Percentiles rank a stretch among this genome's conserved stretches.
These are phyloP conservation scores for Daldinia caldariorum DNA, from an alignment of 495 filamentous ascomycete genomes.

Conservation along the genomic window DNA sequence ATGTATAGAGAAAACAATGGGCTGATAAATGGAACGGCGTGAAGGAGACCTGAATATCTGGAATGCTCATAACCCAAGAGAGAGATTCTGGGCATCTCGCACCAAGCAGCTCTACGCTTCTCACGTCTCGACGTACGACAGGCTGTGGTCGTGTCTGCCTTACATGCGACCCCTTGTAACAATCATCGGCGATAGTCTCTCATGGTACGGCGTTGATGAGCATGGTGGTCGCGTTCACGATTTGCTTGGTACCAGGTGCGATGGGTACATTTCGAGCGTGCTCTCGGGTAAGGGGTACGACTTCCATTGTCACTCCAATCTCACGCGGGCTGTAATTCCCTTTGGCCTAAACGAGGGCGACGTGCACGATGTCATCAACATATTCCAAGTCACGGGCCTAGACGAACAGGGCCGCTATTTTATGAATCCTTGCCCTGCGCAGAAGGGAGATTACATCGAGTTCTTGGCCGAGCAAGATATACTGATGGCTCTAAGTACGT, in stretches of 20 bases:
- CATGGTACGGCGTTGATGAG: conserved; percentile 61
- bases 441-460: conserved; percentile 72
- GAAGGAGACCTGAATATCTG: conserved; percentile 79
- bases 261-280: conserved; percentile 77
- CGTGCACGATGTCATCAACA: conserved; percentile 82
- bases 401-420: conserved; percentile 78
- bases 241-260: conserved; percentile 79
- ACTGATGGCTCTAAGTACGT: conserved; percentile 73
- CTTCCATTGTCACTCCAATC: conserved; percentile 84
- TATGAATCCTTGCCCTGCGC: conserved; percentile 77
- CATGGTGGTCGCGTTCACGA: conserved; percentile 73
- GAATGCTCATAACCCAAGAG: conserved; percentile 77
- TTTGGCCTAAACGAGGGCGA: conserved; percentile 75
- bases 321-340: conserved; percentile 74
- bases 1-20: neutral
- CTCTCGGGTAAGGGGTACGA: conserved; percentile 67
- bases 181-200: conserved; percentile 74
- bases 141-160: conserved; percentile 79
- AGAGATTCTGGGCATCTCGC: conserved; percentile 81
- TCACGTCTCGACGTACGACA: conserved; percentile 74
- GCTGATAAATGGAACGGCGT: neutral
- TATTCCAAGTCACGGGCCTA: conserved; percentile 82
- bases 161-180: conserved; percentile 79
- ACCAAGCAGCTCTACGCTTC: conserved; percentile 80
- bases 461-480: conserved; percentile 82